Percentiles rank a stretch among this genome's conserved stretches.
These are phyloP conservation scores for Lactarius vividus DNA, from an alignment of 768 basidiomycete genomes.

Conservation along the genomic window DNA sequence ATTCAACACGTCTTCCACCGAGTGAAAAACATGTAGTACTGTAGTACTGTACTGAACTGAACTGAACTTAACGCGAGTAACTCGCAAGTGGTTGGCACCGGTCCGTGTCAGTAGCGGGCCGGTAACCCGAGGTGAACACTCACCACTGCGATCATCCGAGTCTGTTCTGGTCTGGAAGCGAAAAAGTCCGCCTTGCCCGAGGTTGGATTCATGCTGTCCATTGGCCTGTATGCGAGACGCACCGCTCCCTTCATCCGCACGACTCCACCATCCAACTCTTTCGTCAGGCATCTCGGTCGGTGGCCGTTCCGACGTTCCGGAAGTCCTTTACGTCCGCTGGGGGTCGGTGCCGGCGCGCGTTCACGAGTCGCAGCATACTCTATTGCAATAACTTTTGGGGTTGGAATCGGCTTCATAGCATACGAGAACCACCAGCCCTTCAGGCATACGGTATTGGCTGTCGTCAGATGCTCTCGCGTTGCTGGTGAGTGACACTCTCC, in stretches of 20 bases:
- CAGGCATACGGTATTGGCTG: slow-evolving; percentile 70
- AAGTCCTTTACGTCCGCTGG: neutral
- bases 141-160: neutral
- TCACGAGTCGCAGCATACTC: slow-evolving; percentile 18
- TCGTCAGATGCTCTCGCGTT: slow-evolving; percentile 75
- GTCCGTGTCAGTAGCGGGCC: slow-evolving; percentile 9
- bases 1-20: neutral
- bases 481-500: slow-evolving; percentile 48
- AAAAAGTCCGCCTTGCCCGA: neutral
- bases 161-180: neutral
- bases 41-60: too few relatives aligned
- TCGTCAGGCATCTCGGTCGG: slow-evolving; percentile 1
- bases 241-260: neutral
- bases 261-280: neutral
- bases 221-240: slow-evolving; percentile 13
- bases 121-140: neutral
- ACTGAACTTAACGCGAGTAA: too few relatives aligned
- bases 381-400: slow-evolving; percentile 33
- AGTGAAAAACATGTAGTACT: neutral
- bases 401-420: slow-evolving; percentile 40
- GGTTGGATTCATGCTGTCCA: slow-evolving; percentile 21
- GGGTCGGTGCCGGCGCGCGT: slow-evolving; percentile 6
- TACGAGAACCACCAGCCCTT: slow-evolving; percentile 74
- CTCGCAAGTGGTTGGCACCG: too few relatives aligned
- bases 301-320: slow-evolving; percentile 10